Conservation (phyloP, 768 basidiomycete species). For the Pleurotus salmoneostramineus region DNA sequence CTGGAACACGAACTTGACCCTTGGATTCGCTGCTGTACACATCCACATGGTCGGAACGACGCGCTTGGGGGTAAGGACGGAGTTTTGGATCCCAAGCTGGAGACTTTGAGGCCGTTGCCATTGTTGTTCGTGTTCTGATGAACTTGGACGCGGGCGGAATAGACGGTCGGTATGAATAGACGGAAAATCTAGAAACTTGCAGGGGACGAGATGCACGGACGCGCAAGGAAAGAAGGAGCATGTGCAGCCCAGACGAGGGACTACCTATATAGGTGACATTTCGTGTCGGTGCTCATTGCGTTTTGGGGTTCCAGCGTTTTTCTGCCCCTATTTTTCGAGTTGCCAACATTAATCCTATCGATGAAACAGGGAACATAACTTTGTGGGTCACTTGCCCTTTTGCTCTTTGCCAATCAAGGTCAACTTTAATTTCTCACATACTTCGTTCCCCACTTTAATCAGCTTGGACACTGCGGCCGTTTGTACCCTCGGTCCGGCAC, state of each 20-base stretch:
- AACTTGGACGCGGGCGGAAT: constrained; percentile 1
- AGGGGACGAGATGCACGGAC: neutral
- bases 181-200: constrained; percentile 7
- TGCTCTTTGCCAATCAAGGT: neutral
- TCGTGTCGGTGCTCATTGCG: constrained; percentile 5
- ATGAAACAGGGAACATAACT: neutral
- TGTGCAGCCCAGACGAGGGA: constrained; percentile 4
- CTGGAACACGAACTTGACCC: constrained; percentile 60
- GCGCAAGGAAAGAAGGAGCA: constrained; percentile 2
- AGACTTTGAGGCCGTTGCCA: constrained; percentile 7
- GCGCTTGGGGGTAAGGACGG: constrained; percentile 53
- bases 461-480: neutral
- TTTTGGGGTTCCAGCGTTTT: neutral
- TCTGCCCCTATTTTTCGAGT: constrained; percentile 3
- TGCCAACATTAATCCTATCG: neutral
- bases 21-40: constrained; percentile 59
- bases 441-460: constrained; percentile 4
- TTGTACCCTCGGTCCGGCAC: neutral
- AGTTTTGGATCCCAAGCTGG: constrained; percentile 50
- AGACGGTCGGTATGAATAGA: constrained; percentile 2
- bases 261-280: constrained; percentile 6
- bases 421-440: constrained; percentile 6
- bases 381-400: neutral
- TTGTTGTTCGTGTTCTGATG: neutral
- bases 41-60: constrained; percentile 65